phyloP scores from a whole-genome alignment of 768 basidiomycete genomes.

The Aureoboletus auriporus region DNA sequence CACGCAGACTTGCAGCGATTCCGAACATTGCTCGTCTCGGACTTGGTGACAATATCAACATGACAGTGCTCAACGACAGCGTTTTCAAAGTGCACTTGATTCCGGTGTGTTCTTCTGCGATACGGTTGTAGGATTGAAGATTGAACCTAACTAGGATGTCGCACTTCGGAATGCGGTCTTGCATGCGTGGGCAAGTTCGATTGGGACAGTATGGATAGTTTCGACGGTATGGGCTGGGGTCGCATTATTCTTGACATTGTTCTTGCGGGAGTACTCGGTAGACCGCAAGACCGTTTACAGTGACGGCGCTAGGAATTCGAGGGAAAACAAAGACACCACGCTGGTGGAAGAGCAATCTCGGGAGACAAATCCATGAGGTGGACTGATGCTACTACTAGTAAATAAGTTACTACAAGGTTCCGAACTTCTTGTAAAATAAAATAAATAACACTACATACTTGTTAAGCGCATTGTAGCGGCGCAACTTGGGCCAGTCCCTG shows the following conservation, averaged over 20 bases:
- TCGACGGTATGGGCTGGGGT: conserved; percentile 54
- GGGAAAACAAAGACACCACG: conserved; percentile 10
- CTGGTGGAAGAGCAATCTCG: too few species aligned
- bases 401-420: too few species aligned
- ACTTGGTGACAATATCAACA: conserved; percentile 28
- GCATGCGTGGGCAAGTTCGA: conserved; percentile 60
- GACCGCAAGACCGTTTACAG: conserved; percentile 46
- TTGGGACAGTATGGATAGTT: conserved; percentile 62
- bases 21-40: conserved; percentile 22
- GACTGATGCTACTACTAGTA: too few species aligned
- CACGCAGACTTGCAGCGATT: conserved; percentile 31
- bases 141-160: conserved; percentile 39
- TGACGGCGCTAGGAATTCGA: conserved; percentile 11
- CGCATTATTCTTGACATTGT: conserved; percentile 47
- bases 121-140: not conserved
- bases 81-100: conserved; percentile 38
- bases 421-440: too few species aligned
- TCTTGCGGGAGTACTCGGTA: conserved; percentile 58
- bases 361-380: too few species aligned
- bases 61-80: conserved; percentile 41
- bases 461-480: too few species aligned
- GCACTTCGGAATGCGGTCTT: conserved; percentile 44
- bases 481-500: too few species aligned
- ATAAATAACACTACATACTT: too few species aligned
- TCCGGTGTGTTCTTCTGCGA: conserved; percentile 3